Evolutionary conservation across 257 asterid species (phyloP), one percentile per base, ranked within the genome.

Genomic region (Eucommia ulmoides): DNA sequence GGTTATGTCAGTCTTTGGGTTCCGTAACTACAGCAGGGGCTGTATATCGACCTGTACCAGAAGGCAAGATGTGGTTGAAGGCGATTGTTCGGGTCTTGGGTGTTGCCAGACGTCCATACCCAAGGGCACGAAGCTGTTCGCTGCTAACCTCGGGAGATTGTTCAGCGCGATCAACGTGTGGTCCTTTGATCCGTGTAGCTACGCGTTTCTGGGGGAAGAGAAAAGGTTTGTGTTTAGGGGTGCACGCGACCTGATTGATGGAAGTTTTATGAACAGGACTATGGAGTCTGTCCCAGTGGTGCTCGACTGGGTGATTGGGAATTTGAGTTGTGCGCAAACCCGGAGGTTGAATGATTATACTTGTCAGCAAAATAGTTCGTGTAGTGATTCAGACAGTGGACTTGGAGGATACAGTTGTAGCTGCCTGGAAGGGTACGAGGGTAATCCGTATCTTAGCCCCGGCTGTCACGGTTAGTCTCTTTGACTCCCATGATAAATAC

Each of bases 291-390:
- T 66, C 26, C 72, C 67, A 4, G 10, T 66, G 1, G 38, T 59
- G 24, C 53, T 66, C 19, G 88, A 83, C 5, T 83, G 92, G 92
- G 92, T 69, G 0, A 75, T 80, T 33, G 88, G 92, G 11, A 23
- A 17, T 17, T 24, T n/a, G 22, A 71, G 15, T 41, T 83, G 92
- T 38, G 53, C 60, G 16, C 67, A 50, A 21, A 82, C 70, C 18
- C 33, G 23, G 45, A 62, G 60, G 8, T 22, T 49, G 0, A 35
- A 26, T 0, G 69, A 50, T 22, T 71, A 33, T 29, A 71, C 69
- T 0, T 83, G 94, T 29, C 49, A n/a, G 0, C 22, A 8, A 1
- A 71, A 75, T 45, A 77, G 81, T 26, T 3, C 3, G 0, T 81
- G 93, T 29, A 51, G 68, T 23, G 85, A 80, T 62, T 71, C 81